Evolutionary conservation across 2,329 filamentous ascomycete species (phyloP).

Genomic region (Orbilia ellipsospora): DNA sequence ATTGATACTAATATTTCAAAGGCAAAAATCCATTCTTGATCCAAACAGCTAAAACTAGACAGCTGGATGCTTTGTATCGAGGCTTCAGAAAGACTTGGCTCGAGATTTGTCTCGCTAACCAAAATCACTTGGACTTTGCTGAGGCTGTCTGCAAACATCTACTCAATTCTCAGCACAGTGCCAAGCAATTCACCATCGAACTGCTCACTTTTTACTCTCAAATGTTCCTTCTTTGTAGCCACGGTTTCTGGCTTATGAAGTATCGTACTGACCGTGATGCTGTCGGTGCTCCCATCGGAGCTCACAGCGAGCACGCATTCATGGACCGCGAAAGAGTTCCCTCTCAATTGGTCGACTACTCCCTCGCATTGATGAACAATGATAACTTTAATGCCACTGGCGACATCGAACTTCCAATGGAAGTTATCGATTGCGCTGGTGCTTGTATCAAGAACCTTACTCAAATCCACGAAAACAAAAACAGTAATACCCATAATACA

Average conservation of each 20-base stretch:
- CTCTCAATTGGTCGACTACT: constrained; percentile 29
- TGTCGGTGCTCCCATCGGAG: constrained; percentile 25
- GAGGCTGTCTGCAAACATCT: constrained; percentile 40
- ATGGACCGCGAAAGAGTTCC: constrained; percentile 45
- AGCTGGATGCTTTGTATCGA: constrained; percentile 23
- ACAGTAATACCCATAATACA: constrained; percentile 19
- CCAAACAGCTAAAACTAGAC: constrained; percentile 15
- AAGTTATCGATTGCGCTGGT: constrained; percentile 32
- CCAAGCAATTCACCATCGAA: constrained; percentile 16
- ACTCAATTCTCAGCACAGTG: background rate
- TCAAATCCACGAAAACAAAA: constrained; percentile 1
- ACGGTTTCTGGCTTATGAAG: constrained; percentile 35
- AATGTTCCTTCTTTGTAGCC: constrained; percentile 26
- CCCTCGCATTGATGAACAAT: constrained; percentile 37
- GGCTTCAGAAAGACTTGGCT: constrained; percentile 39
- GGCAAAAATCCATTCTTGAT: constrained; percentile 32
- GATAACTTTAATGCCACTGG: constrained; percentile 12
- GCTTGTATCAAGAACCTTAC: constrained; percentile 12
- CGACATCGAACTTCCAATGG: constrained; percentile 27
- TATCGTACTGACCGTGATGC: constrained; percentile 29
- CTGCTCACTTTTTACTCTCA: constrained; percentile 22
- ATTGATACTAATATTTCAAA: constrained; percentile 1
- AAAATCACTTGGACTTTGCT: constrained; percentile 34
- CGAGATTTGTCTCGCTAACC: constrained; percentile 19
- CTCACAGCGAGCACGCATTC: constrained; percentile 36